phyloP scores from a whole-genome alignment of 768 basidiomycete genomes.

The Suillus subluteus region DNA sequence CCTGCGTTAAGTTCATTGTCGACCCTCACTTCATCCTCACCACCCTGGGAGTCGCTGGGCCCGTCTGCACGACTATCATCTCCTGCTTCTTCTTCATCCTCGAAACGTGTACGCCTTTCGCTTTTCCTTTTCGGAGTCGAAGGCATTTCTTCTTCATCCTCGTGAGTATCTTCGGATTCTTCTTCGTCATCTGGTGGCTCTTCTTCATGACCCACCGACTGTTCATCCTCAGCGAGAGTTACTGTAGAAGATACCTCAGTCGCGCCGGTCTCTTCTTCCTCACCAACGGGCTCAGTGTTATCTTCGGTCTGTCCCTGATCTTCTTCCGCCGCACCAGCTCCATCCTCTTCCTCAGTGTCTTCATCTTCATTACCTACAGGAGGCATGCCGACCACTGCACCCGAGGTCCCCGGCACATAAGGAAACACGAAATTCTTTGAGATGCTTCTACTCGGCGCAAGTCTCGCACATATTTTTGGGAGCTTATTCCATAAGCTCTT shows the following conservation, averaged over 20 bases:
- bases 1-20: slow-evolving; percentile 16
- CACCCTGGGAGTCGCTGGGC: background rate
- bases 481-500: slow-evolving; percentile 29
- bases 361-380: background rate
- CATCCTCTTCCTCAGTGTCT: slow-evolving; percentile 12
- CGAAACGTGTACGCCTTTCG: background rate
- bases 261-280: background rate
- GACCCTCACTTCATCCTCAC: slow-evolving; percentile 14
- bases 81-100: slow-evolving; percentile 9
- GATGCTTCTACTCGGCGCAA: slow-evolving; percentile 50
- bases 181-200: slow-evolving; percentile 14
- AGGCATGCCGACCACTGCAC: background rate
- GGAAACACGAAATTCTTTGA: slow-evolving; percentile 60
- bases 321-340: background rate
- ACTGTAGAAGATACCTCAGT: background rate
- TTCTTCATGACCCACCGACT: slow-evolving; percentile 1
- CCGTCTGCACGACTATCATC: background rate
- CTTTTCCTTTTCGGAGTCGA: background rate
- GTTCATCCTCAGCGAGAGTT: background rate
- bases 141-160: background rate
- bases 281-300: background rate
- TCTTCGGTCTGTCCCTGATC: slow-evolving; percentile 3
- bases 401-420: slow-evolving; percentile 9
- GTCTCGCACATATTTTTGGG: slow-evolving; percentile 45
- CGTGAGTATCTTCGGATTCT: background rate